Base-by-base conservation (phyloP, 2,329 filamentous ascomycete genomes). In the Pseudopithomyces chartarum region DNA sequence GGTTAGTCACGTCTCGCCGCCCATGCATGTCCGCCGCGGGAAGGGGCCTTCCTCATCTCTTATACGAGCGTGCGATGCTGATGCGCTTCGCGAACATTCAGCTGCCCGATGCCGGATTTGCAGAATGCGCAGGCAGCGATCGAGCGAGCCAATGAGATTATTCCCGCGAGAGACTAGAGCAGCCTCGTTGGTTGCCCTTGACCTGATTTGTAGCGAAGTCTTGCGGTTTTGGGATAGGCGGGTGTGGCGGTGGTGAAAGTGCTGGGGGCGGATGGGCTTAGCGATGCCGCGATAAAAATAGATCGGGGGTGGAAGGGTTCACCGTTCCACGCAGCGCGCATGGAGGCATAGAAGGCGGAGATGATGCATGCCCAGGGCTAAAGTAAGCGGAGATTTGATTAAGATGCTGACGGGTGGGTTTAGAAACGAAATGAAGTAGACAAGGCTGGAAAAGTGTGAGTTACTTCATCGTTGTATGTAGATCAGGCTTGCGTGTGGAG, bases 231-330 rank as follows among this genome's bases (percentile, higher is more conserved):
- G 38, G 36, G n/a, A n/a, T 29, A 15, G 12, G 19, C 20, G 29
- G 29, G 32, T 52, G 46, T 56, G 54, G 54, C 54, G 47, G 47
- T 40, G 47, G 12, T 52, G n/a, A 19, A 29, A 10, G 20, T 43
- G 39, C 13, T 23, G 40, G 13, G 40, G 39, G 29, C 15, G 39
- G 40, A 26, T 26, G 19, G 22, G 47, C 34, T 52, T 45, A 38
- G 32, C 2, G 40, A 45, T 45, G 19, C 3, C 12, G 22, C 32
- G n/a, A 40, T 20, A 52, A 45, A 52, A 36, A 45, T 52, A 52
- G 50, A 51, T 32, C n/a, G 50, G 38, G 38, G 26, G n/a, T n/a
- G n/a, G n/a, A n/a, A n/a, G n/a, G n/a, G n/a, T n/a, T n/a, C 8
- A 29, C 26, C 26, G n/a, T n/a, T 29, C 26, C 26, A 29, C 8